Evolutionary conservation across 2,329 filamentous ascomycete genomes (phyloP).

Genomic region (Pseudopithomyces chartarum): DNA sequence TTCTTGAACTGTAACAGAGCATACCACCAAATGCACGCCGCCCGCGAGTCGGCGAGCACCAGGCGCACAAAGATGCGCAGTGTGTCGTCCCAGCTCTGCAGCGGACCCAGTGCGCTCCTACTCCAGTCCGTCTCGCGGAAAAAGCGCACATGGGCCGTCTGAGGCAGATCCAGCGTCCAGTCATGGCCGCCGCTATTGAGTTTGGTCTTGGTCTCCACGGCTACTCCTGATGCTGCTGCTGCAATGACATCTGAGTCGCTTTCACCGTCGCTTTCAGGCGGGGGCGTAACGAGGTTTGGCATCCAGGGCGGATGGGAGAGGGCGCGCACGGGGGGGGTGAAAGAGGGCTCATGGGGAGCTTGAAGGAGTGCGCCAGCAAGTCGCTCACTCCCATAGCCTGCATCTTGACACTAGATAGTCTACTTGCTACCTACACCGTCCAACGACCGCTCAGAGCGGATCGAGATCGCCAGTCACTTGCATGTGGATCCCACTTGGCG

Average conservation of each 20-base stretch:
- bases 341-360: not conserved
- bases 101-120: constrained; percentile 30
- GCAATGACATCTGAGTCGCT: not conserved
- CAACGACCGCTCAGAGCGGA: too few relatives aligned
- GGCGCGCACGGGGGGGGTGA: not conserved
- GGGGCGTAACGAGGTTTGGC: not conserved
- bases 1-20: constrained; percentile 4
- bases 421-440: too few relatives aligned
- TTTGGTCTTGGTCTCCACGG: too few relatives aligned
- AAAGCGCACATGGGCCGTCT: constrained; percentile 40
- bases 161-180: constrained; percentile 37
- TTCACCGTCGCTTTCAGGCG: not conserved
- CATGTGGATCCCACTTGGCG: too few relatives aligned
- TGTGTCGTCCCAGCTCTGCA: constrained; percentile 29
- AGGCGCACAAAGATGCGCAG: constrained; percentile 36
- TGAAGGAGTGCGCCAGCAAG: not conserved
- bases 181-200: constrained; percentile 7
- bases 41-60: constrained; percentile 38
- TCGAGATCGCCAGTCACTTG: too few relatives aligned
- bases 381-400: not conserved
- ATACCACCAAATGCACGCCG: constrained; percentile 41
- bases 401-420: not conserved
- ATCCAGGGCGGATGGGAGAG: not conserved
- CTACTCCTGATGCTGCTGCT: too few relatives aligned
- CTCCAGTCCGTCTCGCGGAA: constrained; percentile 37